These are phyloP conservation scores for Prunus kanzakura DNA, from an alignment of 306 rosid genomes.

Conservation along the genomic window DNA sequence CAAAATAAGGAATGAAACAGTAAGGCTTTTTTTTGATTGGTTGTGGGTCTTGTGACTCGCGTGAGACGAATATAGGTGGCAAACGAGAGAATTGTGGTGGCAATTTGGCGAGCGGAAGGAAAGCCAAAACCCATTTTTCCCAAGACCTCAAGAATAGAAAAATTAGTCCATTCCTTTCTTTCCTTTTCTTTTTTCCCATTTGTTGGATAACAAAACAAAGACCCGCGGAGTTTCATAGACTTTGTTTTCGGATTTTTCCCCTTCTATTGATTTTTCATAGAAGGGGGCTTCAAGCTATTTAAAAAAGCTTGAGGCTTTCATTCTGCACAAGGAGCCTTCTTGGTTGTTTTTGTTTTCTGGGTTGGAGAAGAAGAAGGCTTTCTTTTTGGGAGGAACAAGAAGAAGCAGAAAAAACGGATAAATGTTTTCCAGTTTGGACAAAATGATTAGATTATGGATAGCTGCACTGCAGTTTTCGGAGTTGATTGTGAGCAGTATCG, in stretches of 20 bases:
- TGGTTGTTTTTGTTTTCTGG: not conserved
- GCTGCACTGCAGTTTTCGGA: slow-evolving; percentile 53
- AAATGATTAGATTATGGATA: slow-evolving; percentile 67
- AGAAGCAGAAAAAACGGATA: too few relatives aligned
- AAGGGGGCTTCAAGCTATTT: slow-evolving; percentile 3
- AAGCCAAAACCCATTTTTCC: not conserved
- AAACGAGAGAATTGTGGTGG: slow-evolving; percentile 23
- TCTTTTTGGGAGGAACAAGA: not conserved
- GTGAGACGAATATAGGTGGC: slow-evolving; percentile 8
- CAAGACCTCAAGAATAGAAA: not conserved
- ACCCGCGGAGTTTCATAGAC: slow-evolving; percentile 19
- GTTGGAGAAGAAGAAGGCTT: slow-evolving; percentile 20
- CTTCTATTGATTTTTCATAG: not conserved
- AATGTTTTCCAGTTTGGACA: not conserved
- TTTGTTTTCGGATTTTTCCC: not conserved
- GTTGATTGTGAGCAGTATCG: slow-evolving; percentile 61
- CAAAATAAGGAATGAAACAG: not conserved
- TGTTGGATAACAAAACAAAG: not conserved
- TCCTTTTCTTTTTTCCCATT: not conserved
- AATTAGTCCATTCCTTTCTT: not conserved
- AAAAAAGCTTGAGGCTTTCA: not conserved
- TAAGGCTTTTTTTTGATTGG: not conserved
- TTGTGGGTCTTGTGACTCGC: not conserved
- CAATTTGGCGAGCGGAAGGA: not conserved
- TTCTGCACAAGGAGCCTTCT: slow-evolving; percentile 9